Evolutionary conservation across 371 early-diverging fungal genomes (phyloP).

Genomic region (Spraguea lophii): DNA sequence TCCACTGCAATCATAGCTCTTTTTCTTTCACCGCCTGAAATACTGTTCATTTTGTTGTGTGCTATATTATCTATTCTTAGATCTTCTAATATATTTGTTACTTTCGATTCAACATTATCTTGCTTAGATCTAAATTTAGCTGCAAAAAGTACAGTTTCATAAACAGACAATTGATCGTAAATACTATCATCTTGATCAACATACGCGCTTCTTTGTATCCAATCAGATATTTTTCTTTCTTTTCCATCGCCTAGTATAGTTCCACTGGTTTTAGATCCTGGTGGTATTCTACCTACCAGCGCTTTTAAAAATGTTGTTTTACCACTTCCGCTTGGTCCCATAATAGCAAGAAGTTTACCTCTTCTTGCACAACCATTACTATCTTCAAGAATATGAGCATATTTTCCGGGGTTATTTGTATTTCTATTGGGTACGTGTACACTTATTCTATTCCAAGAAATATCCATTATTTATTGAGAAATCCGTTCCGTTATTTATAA

Average conservation of each 20-base stretch:
- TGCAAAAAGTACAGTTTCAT: constrained; percentile 25
- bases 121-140: constrained; percentile 11
- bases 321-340: constrained; percentile 55
- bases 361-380: constrained; percentile 19
- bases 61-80: neutral
- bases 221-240: constrained; percentile 4
- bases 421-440: neutral
- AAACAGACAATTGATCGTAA: constrained; percentile 7
- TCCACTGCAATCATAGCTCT: neutral
- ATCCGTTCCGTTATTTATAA: constrained; percentile 23
- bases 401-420: neutral
- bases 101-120: constrained; percentile 7
- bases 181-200: constrained; percentile 27
- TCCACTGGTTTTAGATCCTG: constrained; percentile 11
- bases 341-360: no score
- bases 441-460: neutral
- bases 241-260: constrained; percentile 10
- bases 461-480: no score
- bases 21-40: neutral
- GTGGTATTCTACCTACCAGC: constrained; percentile 20
- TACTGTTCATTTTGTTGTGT: neutral
- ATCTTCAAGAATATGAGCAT: neutral
- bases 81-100: neutral
- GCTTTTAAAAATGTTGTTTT: constrained; percentile 37
- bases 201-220: constrained; percentile 12